These are phyloP conservation scores for Phylloboletellus chloephorus DNA, from an alignment of 1,284 basidiomycete genomes.

Conservation along the genomic window DNA sequence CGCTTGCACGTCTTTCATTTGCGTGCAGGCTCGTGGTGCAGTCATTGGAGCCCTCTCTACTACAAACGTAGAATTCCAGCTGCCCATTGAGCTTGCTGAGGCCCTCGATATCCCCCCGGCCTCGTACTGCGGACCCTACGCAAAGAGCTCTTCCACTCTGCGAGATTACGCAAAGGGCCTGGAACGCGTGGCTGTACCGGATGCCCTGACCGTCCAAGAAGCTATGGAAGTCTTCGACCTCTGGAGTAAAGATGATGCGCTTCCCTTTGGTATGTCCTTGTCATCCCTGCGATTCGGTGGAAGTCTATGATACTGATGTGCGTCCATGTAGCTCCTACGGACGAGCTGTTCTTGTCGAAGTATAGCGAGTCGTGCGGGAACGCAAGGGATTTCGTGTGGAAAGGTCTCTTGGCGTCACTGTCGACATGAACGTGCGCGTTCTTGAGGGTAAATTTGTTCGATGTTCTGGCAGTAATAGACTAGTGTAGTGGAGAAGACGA, in stretches of 20 bases:
- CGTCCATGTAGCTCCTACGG: conserved; percentile 39
- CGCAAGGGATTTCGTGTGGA: conserved; percentile 69
- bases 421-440: conserved; percentile 22
- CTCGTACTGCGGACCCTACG: conserved; percentile 42
- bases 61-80: conserved; percentile 48
- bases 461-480: neutral
- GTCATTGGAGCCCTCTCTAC: conserved; percentile 62
- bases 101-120: conserved; percentile 41
- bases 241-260: conserved; percentile 53
- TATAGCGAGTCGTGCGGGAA: conserved; percentile 71
- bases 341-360: conserved; percentile 67
- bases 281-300: neutral
- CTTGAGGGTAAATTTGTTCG: too few relatives aligned
- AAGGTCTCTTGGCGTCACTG: conserved; percentile 51
- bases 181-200: conserved; percentile 50
- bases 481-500: neutral
- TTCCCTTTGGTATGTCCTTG: conserved; percentile 21
- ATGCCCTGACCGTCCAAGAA: conserved; percentile 53
- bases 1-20: neutral
- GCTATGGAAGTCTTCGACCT: conserved; percentile 65
- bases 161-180: conserved; percentile 53
- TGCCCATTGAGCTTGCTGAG: conserved; percentile 56
- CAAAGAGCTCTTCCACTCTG: conserved; percentile 42
- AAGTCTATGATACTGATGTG: neutral
- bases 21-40: conserved; percentile 52